Evolutionary conservation across 148 eudicot species (phyloP), one percentile per base, ranked within the genome.

Genomic region (Cornus controversa): DNA sequence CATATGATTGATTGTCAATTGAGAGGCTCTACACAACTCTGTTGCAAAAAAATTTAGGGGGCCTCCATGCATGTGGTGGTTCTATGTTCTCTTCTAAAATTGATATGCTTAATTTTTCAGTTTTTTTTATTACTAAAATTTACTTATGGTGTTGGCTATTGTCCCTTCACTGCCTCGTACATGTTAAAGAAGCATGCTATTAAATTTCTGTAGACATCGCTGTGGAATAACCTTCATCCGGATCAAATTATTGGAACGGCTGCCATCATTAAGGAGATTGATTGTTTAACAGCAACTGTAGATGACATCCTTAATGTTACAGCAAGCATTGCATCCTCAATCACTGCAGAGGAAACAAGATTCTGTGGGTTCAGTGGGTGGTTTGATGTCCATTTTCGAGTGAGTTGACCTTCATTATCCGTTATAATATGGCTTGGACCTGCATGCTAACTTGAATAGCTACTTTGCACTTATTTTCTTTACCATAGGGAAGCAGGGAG

Each of bases 311-410:
- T 82, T 67, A 76, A 36, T 63, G 82, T 96, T 66, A 78, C 77
- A 83, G 83, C 97, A 42, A 82, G 80, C 15, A 25, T 96, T 80
- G 81, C 89, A 42, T 86, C 92, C 26, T 82, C 90, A 66, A 88
- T 96, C 70, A 71, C 78, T 47, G 83, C 77, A 74, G 91, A 87
- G 68, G 78, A 89, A 70, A 78, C 88, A 22, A 85, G 87, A 81
- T 83, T 96, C 45, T 86, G 95, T 71, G 99, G 99, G 20, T 93
- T 90, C 83, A 89, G 84, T 70, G 99, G 99, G 73, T 96, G 99
- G 99, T 96, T 96, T 88, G 99, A 96, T 84, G 99, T 96, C 75
- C 99, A 93, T 84, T 96, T 96, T 85, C 91, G 91, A 78, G 99
- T 96, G 84, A 93, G 97, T 93, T 71, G 37, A 75, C 20, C 25